phyloP scores from a whole-genome alignment of 495 filamentous ascomycete species.

The Zalerion maritima region DNA sequence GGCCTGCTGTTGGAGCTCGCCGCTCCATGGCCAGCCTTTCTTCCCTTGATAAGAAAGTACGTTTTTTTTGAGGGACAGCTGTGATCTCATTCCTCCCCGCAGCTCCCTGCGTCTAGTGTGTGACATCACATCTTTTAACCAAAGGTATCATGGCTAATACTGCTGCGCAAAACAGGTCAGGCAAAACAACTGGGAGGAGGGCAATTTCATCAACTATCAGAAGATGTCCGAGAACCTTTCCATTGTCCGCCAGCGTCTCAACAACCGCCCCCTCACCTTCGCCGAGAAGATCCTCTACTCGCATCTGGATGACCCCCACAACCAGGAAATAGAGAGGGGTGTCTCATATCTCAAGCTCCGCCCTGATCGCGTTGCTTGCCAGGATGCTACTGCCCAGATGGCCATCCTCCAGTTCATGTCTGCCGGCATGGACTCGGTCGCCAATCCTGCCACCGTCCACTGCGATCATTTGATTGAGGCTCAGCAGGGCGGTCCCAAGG shows the following conservation, averaged over 20 bases:
- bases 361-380: constrained; percentile 95
- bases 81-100: constrained; percentile 1
- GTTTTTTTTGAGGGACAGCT: constrained; percentile 1
- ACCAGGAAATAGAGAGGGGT: constrained; percentile 90
- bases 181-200: constrained; percentile 42
- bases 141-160: constrained; percentile 12
- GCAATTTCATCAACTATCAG: constrained; percentile 53
- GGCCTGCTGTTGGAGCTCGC: constrained; percentile 31
- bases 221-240: constrained; percentile 97
- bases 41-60: constrained; percentile 40
- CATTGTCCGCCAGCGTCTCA: constrained; percentile 74
- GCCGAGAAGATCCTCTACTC: constrained; percentile 99
- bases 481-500: constrained; percentile 84
- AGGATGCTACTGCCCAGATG: constrained; percentile 99
- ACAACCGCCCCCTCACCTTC: constrained; percentile 84
- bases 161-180: constrained; percentile 25
- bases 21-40: constrained; percentile 37
- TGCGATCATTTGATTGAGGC: constrained; percentile 99
- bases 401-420: constrained; percentile 99
- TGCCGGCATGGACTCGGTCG: constrained; percentile 85
- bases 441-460: constrained; percentile 92
- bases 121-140: not conserved
- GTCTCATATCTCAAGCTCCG: constrained; percentile 90
- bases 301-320: constrained; percentile 93
- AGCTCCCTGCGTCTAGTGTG: constrained; percentile 1